Percentiles rank a stretch among this genome's conserved stretches.
Conservation (phyloP, 2,329 filamentous ascomycete genomes). For the Xylaria sp. region DNA sequence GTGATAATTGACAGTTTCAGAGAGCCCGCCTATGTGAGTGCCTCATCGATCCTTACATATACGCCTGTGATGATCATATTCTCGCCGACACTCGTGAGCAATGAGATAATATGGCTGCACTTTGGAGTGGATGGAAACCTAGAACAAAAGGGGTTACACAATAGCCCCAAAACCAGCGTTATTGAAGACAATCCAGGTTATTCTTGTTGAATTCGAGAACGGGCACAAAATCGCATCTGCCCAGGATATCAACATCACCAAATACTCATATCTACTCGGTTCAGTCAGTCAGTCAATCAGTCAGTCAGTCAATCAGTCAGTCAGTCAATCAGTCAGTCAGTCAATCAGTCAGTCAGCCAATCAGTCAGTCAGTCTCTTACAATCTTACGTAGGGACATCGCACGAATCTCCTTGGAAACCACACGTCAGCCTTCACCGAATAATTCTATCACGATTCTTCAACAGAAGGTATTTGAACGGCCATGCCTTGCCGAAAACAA, state of each 20-base stretch:
- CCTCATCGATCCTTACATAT: neutral
- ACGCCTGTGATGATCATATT: neutral
- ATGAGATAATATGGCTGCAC: neutral
- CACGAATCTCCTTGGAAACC: too few relatives aligned
- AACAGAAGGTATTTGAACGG: too few relatives aligned
- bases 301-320: too few relatives aligned
- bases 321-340: too few relatives aligned
- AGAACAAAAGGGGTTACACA: neutral
- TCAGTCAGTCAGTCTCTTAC: too few relatives aligned
- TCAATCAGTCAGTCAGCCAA: too few relatives aligned
- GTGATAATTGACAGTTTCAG: neutral
- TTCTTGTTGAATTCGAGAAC: neutral
- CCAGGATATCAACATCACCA: neutral
- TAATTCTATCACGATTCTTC: too few relatives aligned
- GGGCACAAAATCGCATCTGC: neutral
- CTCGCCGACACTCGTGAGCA: neutral
- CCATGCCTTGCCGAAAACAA: too few relatives aligned
- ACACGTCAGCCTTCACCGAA: too few relatives aligned
- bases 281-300: neutral
- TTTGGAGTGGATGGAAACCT: neutral
- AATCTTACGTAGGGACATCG: too few relatives aligned
- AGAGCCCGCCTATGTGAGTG: neutral
- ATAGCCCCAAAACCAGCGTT: neutral
- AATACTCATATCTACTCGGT: neutral
- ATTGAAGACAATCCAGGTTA: neutral